Evolutionary conservation across 805 yeast genomes (phyloP).

Genomic region (Starmerella cellae): DNA sequence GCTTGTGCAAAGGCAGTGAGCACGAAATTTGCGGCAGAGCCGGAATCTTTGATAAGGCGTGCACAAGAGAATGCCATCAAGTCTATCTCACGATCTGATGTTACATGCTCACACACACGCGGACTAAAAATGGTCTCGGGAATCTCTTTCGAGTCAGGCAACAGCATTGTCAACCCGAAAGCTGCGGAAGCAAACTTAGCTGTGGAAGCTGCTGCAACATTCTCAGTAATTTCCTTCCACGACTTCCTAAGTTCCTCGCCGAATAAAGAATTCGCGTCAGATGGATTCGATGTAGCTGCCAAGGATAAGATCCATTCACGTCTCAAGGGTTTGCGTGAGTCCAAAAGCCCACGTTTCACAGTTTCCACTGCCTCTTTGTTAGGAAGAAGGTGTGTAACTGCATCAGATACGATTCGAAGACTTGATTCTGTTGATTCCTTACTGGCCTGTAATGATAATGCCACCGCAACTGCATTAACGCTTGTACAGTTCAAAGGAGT

Average conservation of each 20-base stretch:
- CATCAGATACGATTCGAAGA: constrained; percentile 36
- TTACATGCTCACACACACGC: constrained; percentile 16
- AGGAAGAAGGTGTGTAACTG: constrained; percentile 30
- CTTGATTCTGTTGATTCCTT: constrained; percentile 70
- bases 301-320: constrained; percentile 50
- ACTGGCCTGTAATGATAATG: constrained; percentile 39
- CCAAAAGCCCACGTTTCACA: constrained; percentile 48
- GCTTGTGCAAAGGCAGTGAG: constrained; percentile 1
- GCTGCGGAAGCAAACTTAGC: constrained; percentile 36
- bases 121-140: constrained; percentile 12
- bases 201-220: constrained; percentile 14
- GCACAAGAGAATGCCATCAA: constrained; percentile 12
- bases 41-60: background rate
- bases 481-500: constrained; percentile 4
- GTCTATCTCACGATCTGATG: constrained; percentile 8
- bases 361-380: constrained; percentile 14
- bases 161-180: constrained; percentile 34
- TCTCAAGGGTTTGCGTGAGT: constrained; percentile 49
- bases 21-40: background rate
- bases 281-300: constrained; percentile 22
- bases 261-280: constrained; percentile 21
- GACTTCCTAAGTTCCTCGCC: constrained; percentile 12
- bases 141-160: background rate
- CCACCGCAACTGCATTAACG: constrained; percentile 28
- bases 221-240: constrained; percentile 12